Base-by-base conservation (phyloP, 345 rosid species). In the Melaleuca quinquenervia region DNA sequence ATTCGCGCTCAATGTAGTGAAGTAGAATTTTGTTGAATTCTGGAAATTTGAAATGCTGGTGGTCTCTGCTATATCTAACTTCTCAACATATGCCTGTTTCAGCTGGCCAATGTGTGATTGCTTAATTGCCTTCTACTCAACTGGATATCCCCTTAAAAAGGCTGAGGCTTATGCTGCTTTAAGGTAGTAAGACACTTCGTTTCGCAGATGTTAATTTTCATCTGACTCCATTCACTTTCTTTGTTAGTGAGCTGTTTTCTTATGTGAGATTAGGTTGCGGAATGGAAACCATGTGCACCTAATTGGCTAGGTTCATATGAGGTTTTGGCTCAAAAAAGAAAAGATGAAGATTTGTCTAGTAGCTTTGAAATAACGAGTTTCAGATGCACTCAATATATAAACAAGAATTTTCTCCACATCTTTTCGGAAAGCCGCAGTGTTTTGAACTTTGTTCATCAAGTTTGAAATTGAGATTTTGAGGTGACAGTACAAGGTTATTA, bases 31-130 rank as follows among this genome's bases (percentile, higher is more conserved):
- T 11, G 48, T 70, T 70, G 80, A 70, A 70, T 70, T 36, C 26
- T 70, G 55, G 32, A 51, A 82, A 82, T 49, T 82, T 82, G 50
- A 32, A 56, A 86, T 51, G 80, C 20, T 14, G 50, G 53, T 36
- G 85, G 70, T 85, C 50, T 51, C 55, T 52, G 54, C 54, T 74
- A 45, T 45, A 53, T 24, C 85, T 87, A 84, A 53, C 54, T 52
- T 84, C 48, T 84, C 36, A 56, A 48, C 48, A 52, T 75, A 75
- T 78, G 36, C 83, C 80, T 88, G 41, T 91, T 91, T 90, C 98
- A 97, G 98, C 86, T 98, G 99, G 99, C 98, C 99, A 51, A 53
- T 94, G 87, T 96, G 99, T 88, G 99, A 98, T 90, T 98, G 99
- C 90, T 92, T 96, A 89, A 96, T 98, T 92, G 99, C 98, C 64